Evolutionary conservation across 2,329 filamentous ascomycete genomes (phyloP), one percentile per base, ranked within the genome.

Genomic region (Colletotrichum cereale): DNA sequence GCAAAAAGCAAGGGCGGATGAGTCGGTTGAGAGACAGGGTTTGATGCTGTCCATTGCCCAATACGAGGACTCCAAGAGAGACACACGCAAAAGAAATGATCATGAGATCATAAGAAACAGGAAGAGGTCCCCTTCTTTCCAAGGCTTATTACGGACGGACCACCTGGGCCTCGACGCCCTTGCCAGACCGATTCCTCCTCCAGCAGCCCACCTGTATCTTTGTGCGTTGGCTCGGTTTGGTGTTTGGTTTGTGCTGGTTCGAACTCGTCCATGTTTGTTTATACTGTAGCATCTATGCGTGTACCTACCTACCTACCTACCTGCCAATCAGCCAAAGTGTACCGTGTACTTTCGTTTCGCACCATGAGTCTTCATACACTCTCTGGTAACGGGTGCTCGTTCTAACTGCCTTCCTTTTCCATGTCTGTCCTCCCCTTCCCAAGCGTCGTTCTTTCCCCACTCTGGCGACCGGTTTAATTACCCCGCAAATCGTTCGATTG

Each of bases 401-500:
- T 55, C 52, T 36, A 10, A 18, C 31, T n/a, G 18, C 10, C 11
- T 24, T 36, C 31, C 31, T 7, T 21, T 31, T 16, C 48, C 26
- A 52, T 18, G 16, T 18, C 50, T 8, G 3, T 11, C 21, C 29
- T n/a, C 12, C 29, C 21, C 50, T 62, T 52, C 16, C 50, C 26
- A 57, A 58, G 58, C 57, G 70, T 71, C 67, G 67, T 62, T 66
- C 65, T 53, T 69, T 57, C 55, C 61, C 36, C 36, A 36, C 60
- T 68, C 44, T 67, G 58, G 65, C 48, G 60, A 38, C 48, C 52
- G 38, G 38, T 63, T 52, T 58, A 29, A 31, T 69, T 73, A 72
- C 72, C 72, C 72, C 72, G 72, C 72, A 73, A 64, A 63, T 63
- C 50, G 31, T 72, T 71, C 56, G 42, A 55, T 62, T 73, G 53